Conservation (phyloP, 2,329 filamentous ascomycete genomes). For the Blastomyces silverae region DNA sequence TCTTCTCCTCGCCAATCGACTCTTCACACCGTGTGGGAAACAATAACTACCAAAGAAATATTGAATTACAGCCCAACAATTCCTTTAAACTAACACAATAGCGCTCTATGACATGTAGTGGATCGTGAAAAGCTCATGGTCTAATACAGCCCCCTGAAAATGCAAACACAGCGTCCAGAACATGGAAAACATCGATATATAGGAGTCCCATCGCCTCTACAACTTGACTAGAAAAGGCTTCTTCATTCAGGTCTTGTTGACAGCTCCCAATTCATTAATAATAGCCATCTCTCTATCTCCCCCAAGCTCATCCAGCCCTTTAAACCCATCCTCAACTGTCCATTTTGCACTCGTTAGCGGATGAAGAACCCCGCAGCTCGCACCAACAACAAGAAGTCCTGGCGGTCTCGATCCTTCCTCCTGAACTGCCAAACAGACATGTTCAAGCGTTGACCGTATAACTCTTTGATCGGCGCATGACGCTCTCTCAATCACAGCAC, state of each 20-base stretch:
- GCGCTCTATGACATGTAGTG: background rate
- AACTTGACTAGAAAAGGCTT: background rate
- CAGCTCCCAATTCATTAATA: constrained; percentile 16
- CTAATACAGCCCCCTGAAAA: background rate
- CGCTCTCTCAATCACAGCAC: constrained; percentile 86
- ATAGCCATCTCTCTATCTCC: constrained; percentile 22
- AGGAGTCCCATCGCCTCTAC: background rate
- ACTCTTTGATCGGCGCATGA: constrained; percentile 92
- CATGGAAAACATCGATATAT: background rate
- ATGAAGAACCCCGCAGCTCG: constrained; percentile 72
- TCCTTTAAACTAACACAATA: background rate
- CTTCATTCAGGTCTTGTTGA: background rate
- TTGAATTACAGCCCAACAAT: background rate
- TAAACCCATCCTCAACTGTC: constrained; percentile 82
- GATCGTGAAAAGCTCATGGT: background rate
- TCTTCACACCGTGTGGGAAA: too few relatives aligned
- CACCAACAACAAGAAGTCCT: constrained; percentile 77
- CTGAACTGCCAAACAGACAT: constrained; percentile 76
- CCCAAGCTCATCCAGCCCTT: constrained; percentile 55
- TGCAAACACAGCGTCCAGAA: background rate
- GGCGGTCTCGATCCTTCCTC: constrained; percentile 84
- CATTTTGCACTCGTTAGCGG: constrained; percentile 58
- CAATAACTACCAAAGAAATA: too few relatives aligned
- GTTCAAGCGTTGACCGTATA: constrained; percentile 74
- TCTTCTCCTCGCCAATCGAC: too few relatives aligned